phyloP scores from a whole-genome alignment of 305 asterid genomes.

The Fraxinus velutina region DNA sequence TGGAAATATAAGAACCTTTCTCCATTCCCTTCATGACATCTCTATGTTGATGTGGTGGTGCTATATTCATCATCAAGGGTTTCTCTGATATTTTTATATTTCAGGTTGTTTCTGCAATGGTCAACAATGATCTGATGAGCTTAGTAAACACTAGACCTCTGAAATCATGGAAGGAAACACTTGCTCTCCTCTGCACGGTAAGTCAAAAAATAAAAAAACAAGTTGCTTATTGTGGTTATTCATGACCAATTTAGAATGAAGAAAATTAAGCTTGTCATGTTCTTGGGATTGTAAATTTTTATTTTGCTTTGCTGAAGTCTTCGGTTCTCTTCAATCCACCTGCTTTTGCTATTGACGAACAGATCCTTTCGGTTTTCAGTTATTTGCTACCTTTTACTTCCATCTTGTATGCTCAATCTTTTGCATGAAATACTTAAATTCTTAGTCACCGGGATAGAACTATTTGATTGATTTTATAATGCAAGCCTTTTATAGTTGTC shows the following conservation, averaged over 20 bases:
- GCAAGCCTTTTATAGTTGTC: not conserved
- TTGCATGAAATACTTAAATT: not conserved
- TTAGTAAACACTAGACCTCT: constrained; percentile 82
- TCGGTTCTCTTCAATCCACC: not conserved
- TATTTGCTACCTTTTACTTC: not conserved
- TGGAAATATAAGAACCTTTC: not conserved
- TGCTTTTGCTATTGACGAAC: not conserved
- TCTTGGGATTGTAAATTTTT: not conserved
- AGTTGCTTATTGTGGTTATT: not conserved
- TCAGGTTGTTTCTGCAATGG: constrained; percentile 94
- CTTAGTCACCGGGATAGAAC: not conserved
- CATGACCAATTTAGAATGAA: not conserved
- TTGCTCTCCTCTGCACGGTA: constrained; percentile 90
- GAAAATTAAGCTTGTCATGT: not conserved
- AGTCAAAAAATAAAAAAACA: constrained; percentile 23
- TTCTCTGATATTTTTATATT: constrained; percentile 22
- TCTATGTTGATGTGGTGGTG: not conserved
- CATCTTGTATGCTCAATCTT: not conserved
- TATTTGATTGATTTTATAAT: not conserved
- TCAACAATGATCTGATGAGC: constrained; percentile 87
- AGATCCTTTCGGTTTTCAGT: not conserved
- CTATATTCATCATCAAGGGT: not conserved
- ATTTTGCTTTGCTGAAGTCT: not conserved
- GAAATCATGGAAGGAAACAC: constrained; percentile 97
- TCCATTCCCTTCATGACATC: not conserved